Evolutionary conservation across 2,329 filamentous ascomycete species (phyloP).

Genomic region (Fusarium hainanense): DNA sequence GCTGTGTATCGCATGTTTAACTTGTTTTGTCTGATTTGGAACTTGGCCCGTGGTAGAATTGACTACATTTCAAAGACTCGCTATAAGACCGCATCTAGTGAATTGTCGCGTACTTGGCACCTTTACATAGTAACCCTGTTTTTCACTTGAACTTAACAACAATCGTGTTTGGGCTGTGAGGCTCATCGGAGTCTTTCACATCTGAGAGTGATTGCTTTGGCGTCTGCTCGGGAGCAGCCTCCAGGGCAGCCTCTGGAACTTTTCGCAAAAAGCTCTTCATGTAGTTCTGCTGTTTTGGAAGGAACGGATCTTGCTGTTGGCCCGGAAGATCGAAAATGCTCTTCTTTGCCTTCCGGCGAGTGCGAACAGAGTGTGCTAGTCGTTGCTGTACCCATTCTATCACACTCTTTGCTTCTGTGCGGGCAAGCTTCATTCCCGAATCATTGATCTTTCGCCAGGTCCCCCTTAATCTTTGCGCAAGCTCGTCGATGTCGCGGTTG

Average conservation of each 20-base stretch:
- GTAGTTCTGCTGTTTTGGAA: constrained; percentile 60
- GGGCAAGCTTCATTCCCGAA: constrained; percentile 75
- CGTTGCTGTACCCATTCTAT: constrained; percentile 81
- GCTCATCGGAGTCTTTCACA: constrained; percentile 4
- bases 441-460: constrained; percentile 75
- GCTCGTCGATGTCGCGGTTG: constrained; percentile 75
- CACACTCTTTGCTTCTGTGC: constrained; percentile 80
- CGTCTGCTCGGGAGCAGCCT: not conserved
- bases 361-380: constrained; percentile 76
- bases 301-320: constrained; percentile 52
- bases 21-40: constrained; percentile 42
- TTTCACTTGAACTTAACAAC: constrained; percentile 33
- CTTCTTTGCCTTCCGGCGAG: constrained; percentile 65
- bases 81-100: constrained; percentile 15
- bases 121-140: not conserved
- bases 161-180: constrained; percentile 31
- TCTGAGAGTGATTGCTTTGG: constrained; percentile 3
- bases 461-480: constrained; percentile 69
- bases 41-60: constrained; percentile 43
- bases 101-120: not conserved
- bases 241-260: constrained; percentile 24
- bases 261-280: constrained; percentile 61
- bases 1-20: constrained; percentile 49
- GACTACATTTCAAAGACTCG: constrained; percentile 39
- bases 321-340: constrained; percentile 60